Evolutionary conservation across 2,329 filamentous ascomycete species (phyloP).

Genomic region (Botrytis pseudocinerea): DNA sequence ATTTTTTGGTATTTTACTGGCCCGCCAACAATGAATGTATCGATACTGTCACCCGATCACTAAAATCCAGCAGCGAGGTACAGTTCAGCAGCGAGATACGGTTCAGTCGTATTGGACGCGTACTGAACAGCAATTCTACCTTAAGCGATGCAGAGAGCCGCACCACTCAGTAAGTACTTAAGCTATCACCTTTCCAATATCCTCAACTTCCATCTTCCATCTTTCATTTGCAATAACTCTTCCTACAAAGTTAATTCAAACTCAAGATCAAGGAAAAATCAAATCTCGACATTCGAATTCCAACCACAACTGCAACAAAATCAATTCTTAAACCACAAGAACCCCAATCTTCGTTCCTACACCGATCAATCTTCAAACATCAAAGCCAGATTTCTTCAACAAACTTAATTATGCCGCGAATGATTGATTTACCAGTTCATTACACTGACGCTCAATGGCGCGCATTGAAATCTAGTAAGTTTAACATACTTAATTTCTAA

Average conservation of each 20-base stretch:
- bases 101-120: neutral
- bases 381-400: neutral
- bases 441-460: constrained; percentile 14
- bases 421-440: neutral
- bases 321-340: neutral
- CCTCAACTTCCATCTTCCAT: no score
- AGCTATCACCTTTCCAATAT: neutral
- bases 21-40: neutral
- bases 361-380: neutral
- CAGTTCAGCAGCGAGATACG: neutral
- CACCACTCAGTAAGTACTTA: neutral
- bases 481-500: no score
- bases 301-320: neutral
- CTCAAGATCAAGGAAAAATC: neutral
- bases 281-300: neutral
- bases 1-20: neutral
- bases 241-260: neutral
- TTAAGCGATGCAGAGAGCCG: neutral
- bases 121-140: neutral
- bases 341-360: neutral
- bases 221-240: neutral
- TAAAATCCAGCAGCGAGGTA: neutral
- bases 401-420: neutral
- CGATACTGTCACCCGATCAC: neutral
- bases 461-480: constrained; percentile 11